Percentiles rank a stretch among this genome's conserved stretches.
These are phyloP conservation scores for Crithidia mellificae DNA, from an alignment of 208 protist genomes.

Conservation along the genomic window DNA sequence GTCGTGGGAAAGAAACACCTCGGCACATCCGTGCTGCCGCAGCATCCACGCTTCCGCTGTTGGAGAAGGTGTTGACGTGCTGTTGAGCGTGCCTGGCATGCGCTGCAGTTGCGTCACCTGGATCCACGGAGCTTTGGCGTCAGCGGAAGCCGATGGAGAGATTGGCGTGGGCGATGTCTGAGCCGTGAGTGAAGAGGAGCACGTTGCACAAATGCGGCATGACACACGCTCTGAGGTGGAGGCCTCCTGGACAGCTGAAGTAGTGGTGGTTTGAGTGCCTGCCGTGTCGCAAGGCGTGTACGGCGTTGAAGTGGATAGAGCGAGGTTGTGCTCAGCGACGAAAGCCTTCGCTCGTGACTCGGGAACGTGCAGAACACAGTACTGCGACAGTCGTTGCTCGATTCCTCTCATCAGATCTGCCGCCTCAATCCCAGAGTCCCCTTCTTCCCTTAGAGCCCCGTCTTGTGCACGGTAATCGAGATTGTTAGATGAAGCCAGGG, in stretches of 20 bases:
- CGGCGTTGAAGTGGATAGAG: neutral
- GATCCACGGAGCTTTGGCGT: slow-evolving; percentile 26
- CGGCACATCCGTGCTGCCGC: slow-evolving; percentile 6
- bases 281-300: neutral
- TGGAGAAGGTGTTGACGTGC: neutral
- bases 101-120: slow-evolving; percentile 25
- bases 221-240: too few relatives aligned
- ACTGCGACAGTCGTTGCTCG: slow-evolving; percentile 46
- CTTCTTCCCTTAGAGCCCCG: neutral
- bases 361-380: slow-evolving; percentile 47
- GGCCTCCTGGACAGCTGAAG: too few relatives aligned
- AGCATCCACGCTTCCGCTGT: slow-evolving; percentile 29
- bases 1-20: slow-evolving; percentile 8
- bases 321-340: slow-evolving; percentile 14
- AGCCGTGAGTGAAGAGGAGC: neutral
- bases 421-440: neutral
- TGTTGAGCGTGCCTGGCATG: slow-evolving; percentile 3
- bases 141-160: too few relatives aligned
- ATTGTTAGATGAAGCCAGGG: slow-evolving; percentile 8
- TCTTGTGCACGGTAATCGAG: neutral
- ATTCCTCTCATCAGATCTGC: slow-evolving; percentile 31
- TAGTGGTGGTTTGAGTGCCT: too few relatives aligned
- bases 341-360: neutral
- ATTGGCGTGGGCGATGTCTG: neutral
- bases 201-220: too few relatives aligned